phyloP scores from a whole-genome alignment of 768 basidiomycete species.

The Pisolithus microcarpus region DNA sequence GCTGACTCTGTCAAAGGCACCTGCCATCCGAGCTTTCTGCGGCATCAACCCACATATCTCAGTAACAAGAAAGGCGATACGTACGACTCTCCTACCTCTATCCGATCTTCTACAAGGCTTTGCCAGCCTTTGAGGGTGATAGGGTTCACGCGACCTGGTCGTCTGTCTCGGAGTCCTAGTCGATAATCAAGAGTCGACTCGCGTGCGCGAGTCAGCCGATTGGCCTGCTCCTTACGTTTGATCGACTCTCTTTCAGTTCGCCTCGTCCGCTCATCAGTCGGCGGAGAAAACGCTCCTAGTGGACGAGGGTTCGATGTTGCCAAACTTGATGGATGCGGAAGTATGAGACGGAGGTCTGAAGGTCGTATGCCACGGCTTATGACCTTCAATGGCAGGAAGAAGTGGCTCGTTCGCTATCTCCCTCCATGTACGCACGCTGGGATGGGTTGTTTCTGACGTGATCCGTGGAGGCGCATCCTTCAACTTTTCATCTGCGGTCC shows the following conservation, averaged over 20 bases:
- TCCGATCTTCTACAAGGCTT: slow-evolving; percentile 67
- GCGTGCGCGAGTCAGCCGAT: slow-evolving; percentile 51
- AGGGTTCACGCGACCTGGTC: slow-evolving; percentile 40
- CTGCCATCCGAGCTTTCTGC: slow-evolving; percentile 59
- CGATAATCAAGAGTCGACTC: slow-evolving; percentile 76
- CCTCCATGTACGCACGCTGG: slow-evolving; percentile 4
- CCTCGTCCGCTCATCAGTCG: slow-evolving; percentile 32
- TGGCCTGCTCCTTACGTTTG: slow-evolving; percentile 47
- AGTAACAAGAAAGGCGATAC: background rate
- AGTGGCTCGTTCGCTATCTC: slow-evolving; percentile 38
- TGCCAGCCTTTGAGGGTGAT: slow-evolving; percentile 68
- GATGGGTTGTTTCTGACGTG: slow-evolving; percentile 6
- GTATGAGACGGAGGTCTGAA: slow-evolving; percentile 56
- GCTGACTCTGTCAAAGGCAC: slow-evolving; percentile 64
- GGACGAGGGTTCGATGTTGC: slow-evolving; percentile 31
- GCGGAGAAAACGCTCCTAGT: slow-evolving; percentile 9
- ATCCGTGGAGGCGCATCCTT: slow-evolving; percentile 42
- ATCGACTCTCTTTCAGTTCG: slow-evolving; percentile 42
- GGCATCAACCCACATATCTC: background rate
- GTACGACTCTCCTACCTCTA: slow-evolving; percentile 48
- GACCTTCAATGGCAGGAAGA: slow-evolving; percentile 47
- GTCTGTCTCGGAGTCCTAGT: slow-evolving; percentile 42
- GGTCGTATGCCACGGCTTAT: slow-evolving; percentile 65
- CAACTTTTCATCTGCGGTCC: slow-evolving; percentile 61
- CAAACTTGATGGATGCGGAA: slow-evolving; percentile 45